Evolutionary conservation across 306 rosid species (phyloP).

Genomic region (Dryas alaskensis): DNA sequence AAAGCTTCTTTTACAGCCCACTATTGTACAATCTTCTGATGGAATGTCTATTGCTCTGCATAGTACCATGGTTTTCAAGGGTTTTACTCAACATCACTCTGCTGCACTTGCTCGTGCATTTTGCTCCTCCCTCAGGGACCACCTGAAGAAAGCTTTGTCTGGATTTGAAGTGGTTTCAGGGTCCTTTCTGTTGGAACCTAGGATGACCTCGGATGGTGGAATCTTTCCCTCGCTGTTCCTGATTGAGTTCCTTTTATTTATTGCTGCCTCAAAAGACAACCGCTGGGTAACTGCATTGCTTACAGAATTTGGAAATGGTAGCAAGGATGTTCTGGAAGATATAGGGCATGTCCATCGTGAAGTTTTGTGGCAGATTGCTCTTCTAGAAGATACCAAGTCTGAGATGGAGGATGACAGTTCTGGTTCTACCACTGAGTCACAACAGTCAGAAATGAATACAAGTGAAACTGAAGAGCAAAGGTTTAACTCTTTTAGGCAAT

Average conservation of each 20-base stretch:
- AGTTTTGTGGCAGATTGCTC: constrained; percentile 89
- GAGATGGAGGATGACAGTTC: constrained; percentile 59
- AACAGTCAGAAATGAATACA: constrained; percentile 56
- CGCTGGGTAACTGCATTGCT: constrained; percentile 90
- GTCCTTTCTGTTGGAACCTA: constrained; percentile 67
- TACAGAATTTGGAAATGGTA: constrained; percentile 77
- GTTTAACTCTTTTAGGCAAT: constrained; percentile 83
- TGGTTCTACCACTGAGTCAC: constrained; percentile 63
- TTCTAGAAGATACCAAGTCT: constrained; percentile 74
- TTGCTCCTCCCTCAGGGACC: constrained; percentile 74
- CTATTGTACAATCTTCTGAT: constrained; percentile 83
- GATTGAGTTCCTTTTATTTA: constrained; percentile 88
- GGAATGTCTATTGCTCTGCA: constrained; percentile 96
- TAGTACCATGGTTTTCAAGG: constrained; percentile 96
- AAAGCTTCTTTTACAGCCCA: constrained; percentile 71
- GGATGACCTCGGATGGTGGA: constrained; percentile 57
- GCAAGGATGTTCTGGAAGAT: constrained; percentile 86
- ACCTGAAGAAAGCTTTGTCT: constrained; percentile 71
- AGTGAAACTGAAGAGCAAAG: constrained; percentile 84
- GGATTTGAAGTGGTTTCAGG: constrained; percentile 62
- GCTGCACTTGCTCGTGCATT: constrained; percentile 79
- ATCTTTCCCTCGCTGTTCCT: constrained; percentile 71
- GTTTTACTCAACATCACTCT: constrained; percentile 92
- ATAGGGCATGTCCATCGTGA: constrained; percentile 81
- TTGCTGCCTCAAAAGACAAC: constrained; percentile 95